A percentile compares a stretch with the other conserved stretches of the same genome.
These are phyloP conservation scores for Coriaria nepalensis DNA, from an alignment of 306 rosid species.

Conservation along the genomic window DNA sequence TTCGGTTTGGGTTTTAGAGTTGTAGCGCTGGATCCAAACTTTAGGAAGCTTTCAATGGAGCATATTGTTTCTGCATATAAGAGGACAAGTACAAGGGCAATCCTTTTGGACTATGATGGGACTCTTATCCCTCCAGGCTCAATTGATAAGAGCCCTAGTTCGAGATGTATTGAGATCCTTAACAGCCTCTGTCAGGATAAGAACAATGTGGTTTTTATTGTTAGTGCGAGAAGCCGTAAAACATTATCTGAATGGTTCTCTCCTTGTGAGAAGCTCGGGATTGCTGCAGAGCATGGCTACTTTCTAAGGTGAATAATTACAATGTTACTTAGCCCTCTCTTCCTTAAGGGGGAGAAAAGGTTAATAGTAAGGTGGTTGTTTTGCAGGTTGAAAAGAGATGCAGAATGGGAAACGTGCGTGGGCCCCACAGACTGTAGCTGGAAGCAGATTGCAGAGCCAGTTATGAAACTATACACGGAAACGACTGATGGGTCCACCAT, in stretches of 20 bases:
- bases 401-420: slow-evolving; percentile 49
- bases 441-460: slow-evolving; percentile 69
- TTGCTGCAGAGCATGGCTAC: slow-evolving; percentile 85
- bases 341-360: not conserved
- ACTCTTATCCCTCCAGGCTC: slow-evolving; percentile 65
- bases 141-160: slow-evolving; percentile 55
- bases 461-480: slow-evolving; percentile 68
- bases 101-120: slow-evolving; percentile 79
- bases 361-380: slow-evolving; percentile 6
- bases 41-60: slow-evolving; percentile 68
- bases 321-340: not conserved
- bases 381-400: slow-evolving; percentile 33
- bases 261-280: slow-evolving; percentile 64
- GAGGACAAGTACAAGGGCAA: slow-evolving; percentile 50
- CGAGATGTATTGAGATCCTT: slow-evolving; percentile 36
- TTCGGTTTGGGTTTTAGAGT: slow-evolving; percentile 80
- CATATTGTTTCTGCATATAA: slow-evolving; percentile 62
- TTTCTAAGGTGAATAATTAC: slow-evolving; percentile 38
- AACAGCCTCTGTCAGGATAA: slow-evolving; percentile 55
- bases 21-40: slow-evolving; percentile 73
- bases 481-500: slow-evolving; percentile 71
- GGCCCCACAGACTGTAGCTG: slow-evolving; percentile 43
- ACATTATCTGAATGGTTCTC: slow-evolving; percentile 59
- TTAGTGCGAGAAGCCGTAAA: slow-evolving; percentile 55
- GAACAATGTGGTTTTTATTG: slow-evolving; percentile 59